Evolutionary conservation across 495 filamentous ascomycete genomes (phyloP).

Genomic region (Amphirosellinia nigrospora): DNA sequence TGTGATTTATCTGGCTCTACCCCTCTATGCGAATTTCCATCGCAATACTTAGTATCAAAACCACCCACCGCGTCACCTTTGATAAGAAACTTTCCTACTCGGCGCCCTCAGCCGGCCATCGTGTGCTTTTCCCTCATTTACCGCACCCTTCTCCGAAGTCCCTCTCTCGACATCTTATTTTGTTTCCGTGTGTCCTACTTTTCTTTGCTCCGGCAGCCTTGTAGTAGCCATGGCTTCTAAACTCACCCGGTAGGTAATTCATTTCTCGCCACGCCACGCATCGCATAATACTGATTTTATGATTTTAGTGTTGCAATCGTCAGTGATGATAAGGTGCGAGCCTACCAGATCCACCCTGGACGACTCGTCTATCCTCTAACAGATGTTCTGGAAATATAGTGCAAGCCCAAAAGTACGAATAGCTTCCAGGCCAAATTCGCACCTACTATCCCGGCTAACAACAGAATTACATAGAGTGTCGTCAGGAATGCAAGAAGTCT

Average conservation of each 20-base stretch:
- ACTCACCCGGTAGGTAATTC: conserved; percentile 43
- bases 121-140: background rate
- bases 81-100: background rate
- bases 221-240: conserved; percentile 44
- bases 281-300: conserved; percentile 27
- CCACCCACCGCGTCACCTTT: conserved; percentile 10
- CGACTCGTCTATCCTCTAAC: conserved; percentile 4
- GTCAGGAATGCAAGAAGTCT: conserved; percentile 98
- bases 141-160: background rate
- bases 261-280: conserved; percentile 9
- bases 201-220: conserved; percentile 22
- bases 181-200: background rate
- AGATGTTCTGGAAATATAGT: conserved; percentile 60
- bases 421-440: conserved; percentile 40
- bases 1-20: conserved; percentile 24
- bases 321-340: conserved; percentile 88
- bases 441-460: conserved; percentile 13
- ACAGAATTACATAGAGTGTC: conserved; percentile 70
- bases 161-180: background rate
- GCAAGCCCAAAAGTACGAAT: conserved; percentile 82
- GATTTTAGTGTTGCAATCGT: conserved; percentile 89
- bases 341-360: background rate
- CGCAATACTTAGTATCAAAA: background rate
- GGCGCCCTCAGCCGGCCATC: background rate
- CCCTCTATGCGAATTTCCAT: conserved; percentile 22